Evolutionary conservation across 331 rosid species (phyloP), one percentile per base, ranked within the genome.

Genomic region (Saraca asoca): DNA sequence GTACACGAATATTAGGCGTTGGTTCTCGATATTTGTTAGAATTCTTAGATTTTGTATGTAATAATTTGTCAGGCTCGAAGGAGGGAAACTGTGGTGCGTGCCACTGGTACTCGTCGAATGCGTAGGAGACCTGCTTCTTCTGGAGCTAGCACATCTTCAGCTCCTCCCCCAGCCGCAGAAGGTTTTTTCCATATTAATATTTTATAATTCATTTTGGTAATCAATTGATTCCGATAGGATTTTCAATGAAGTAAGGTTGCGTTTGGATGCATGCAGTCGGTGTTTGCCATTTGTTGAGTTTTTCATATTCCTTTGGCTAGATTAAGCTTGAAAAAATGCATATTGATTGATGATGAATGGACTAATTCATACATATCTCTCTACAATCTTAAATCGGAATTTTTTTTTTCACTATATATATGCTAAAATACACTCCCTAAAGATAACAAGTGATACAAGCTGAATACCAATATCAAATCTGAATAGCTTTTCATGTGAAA

Each of bases 61-160:
- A 38, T 7, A 18, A n/a, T 13, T 75, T 51, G 12, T 45, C 74
- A 94, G 99, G 89, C 83, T 75, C 91, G 84, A 17, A 80, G 14
- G 71, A 71, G 91, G 66, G 97, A 90, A 74, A 72, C 87, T 24
- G 99, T 77, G 19, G 90, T 80, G 5, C 96, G 95, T 12, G 87
- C 95, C 39, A 56, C 95, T 62, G 92, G 77, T 50, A 56, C 80
- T 74, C 82, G 89, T 20, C 89, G 97, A 44, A 94, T 94, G 97
- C 95, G 98, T 43, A 85, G 98, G 76, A 73, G 98, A 67, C 86
- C 84, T 0, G 92, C 89, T 67, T 76, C 95, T 29, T 74, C 96
- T 24, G 96, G 89, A 75, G 96, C 98, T 52, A 86, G 97, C 77
- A 64, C 96, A 29, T 94, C 95, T 0, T 75, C 96, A 7, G 88